Base-by-base conservation (phyloP, 306 rosid genomes). In the Cicer cuneatum region DNA sequence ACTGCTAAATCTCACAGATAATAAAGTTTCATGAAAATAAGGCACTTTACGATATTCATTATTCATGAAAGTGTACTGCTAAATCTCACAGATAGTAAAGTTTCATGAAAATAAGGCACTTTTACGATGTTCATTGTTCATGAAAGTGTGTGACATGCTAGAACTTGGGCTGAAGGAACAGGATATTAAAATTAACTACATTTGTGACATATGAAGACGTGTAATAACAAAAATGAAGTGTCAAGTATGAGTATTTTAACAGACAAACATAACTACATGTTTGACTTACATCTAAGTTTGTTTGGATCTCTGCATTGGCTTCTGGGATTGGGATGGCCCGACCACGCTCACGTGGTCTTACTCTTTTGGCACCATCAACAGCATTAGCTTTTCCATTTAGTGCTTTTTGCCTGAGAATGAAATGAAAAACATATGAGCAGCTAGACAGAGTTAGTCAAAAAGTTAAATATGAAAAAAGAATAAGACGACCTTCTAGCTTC, bases 221-320 rank as follows among this genome's bases (percentile, higher is more conserved):
- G 13, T 16, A 16, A 19, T 24, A 21, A 58, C 24, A 24, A 29
- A 58, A 59, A 33, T 33, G 8, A 54, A 78, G 40, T n/a, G 57
- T 66, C 63, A 66, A 42, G 66, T 60, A 29, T 38, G 80, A 53
- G 66, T 48, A 58, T 38, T 2, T 24, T 24, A 66, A 47, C 42
- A 54, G 58, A 45, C 64, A 72, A 51, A 80, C 24, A 64, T 51
- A 78, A 62, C 35, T 59, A 69, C 6, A 10, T 21, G 21, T 81
- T 53, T 64, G 43, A 80, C 96, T 39, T 87, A 94, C 99, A 74
- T 94, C 99, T 78, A 94, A 82, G 88, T 94, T 94, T 72, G 88
- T 83, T 87, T 89, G 97, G 74, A 79, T 81, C 81, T 94, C 99
- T 29, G 99, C 99, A 74, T 94, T 94, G 66, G 99, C 99, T 87